Evolutionary conservation across 768 basidiomycete genomes (phyloP), one percentile per base, ranked within the genome.

Genomic region (Amanita subjunquillea): DNA sequence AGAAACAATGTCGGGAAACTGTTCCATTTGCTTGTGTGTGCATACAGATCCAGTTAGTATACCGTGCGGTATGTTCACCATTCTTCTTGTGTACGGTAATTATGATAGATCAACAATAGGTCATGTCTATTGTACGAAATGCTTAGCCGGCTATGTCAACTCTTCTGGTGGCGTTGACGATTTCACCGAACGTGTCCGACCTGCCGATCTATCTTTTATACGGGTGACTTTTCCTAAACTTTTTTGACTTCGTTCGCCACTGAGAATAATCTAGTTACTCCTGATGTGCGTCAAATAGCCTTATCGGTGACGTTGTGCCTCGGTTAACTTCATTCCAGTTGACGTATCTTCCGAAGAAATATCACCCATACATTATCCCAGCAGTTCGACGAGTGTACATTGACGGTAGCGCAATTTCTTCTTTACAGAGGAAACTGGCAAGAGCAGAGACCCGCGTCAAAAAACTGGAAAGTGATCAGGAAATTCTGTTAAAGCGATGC

Each of bases 71-170:
- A 56, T 53, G 76, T 58, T 20, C n/a, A 15, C 12, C 17, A 10
- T n/a, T 29, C 13, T 27, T 9, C 32, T 20, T 25, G n/a, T 34
- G 37, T 29, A 36, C 46, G 43, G 25, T 54, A 23, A 39, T 20
- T 23, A 55, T 50, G 34, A 56, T 49, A 52, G 42, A 47, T 39
- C 15, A 29, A 39, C 25, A 17, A 32, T 37, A 85, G 83, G 83
- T 17, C 83, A 85, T 56, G 67, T 85, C 12, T 80, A 80, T 60
- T 85, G 83, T 63, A 72, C 73, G 53, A 65, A 67, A 13, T 85
- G 83, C 56, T 69, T 85, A n/a, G 64, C 67, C 3, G 65, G 63
- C 43, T 63, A 72, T 47, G 69, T 73, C n/a, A 70, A 71, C 47
- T 57, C 62, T 0, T 65, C 68, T 8, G 57, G 59, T 9, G 65